A percentile compares a stretch with the other conserved stretches of the same genome.
phyloP scores from a whole-genome alignment of 441 rosid genomes.

The Mallotus japonicus region DNA sequence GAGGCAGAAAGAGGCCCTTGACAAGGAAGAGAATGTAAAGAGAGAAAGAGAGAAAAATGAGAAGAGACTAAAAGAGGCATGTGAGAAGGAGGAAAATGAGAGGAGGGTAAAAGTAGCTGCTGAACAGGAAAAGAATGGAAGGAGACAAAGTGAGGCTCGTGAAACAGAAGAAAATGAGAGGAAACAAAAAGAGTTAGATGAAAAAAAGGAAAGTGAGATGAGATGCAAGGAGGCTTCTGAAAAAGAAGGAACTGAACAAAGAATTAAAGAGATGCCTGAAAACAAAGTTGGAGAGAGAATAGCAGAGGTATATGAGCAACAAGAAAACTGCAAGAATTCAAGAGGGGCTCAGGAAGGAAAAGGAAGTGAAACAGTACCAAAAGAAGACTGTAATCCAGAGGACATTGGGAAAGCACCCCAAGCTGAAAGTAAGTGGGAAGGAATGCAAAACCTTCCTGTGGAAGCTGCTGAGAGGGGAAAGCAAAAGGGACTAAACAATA shows the following conservation, averaged over 20 bases:
- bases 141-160: conserved; percentile 26
- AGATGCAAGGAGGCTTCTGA: conserved; percentile 17
- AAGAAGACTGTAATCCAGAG: conserved; percentile 28
- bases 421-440: conserved; percentile 26
- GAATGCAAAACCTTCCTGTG: conserved; percentile 24
- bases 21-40: conserved; percentile 39
- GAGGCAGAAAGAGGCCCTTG: conserved; percentile 35
- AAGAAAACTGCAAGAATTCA: conserved; percentile 8
- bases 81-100: conserved; percentile 24
- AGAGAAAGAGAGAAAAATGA: conserved; percentile 36
- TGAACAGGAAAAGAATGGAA: conserved; percentile 40
- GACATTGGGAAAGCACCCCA: conserved; percentile 23
- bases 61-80: conserved; percentile 19
- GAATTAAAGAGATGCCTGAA: conserved; percentile 5
- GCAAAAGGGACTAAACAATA: conserved; percentile 30
- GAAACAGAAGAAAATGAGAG: conserved; percentile 36
- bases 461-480: conserved; percentile 27
- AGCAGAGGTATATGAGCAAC: conserved; percentile 23
- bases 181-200: conserved; percentile 21
- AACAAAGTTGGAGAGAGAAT: conserved; percentile 10
- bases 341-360: conserved; percentile 28
- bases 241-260: conserved; percentile 15
- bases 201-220: conserved; percentile 29
- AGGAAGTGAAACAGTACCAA: conserved; percentile 24
- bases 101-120: conserved; percentile 26